phyloP scores from a whole-genome alignment of 176 grass and related monocot genomes.

The Oryza punctata region DNA sequence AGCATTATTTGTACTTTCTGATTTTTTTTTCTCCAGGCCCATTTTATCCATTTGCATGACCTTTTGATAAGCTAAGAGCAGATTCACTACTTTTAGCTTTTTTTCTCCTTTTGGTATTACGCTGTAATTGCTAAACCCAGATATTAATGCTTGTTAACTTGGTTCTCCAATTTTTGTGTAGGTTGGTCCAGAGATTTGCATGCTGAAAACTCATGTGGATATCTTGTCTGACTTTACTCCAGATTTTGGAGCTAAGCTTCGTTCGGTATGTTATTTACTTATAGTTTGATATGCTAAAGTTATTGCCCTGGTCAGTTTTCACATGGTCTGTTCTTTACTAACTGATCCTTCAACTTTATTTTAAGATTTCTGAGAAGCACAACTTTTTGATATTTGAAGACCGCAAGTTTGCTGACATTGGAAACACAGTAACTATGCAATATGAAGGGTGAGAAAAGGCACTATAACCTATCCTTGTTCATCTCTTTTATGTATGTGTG shows the following conservation, averaged over 20 bases:
- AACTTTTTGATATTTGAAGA: constrained; percentile 98
- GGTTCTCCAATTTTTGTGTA: constrained; percentile 29
- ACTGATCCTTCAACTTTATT: not conserved
- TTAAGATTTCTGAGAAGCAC: constrained; percentile 85
- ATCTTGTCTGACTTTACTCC: constrained; percentile 78
- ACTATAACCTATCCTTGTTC: not conserved
- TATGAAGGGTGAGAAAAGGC: constrained; percentile 80
- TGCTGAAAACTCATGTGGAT: constrained; percentile 75
- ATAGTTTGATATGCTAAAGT: not conserved
- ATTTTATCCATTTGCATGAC: not conserved
- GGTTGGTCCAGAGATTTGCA: constrained; percentile 62
- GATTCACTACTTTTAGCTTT: not conserved
- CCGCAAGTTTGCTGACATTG: constrained; percentile 95
- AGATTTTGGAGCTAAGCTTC: constrained; percentile 65
- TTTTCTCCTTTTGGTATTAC: not conserved
- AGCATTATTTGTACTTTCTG: not conserved
- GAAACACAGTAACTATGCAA: constrained; percentile 97
- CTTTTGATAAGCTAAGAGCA: not conserved
- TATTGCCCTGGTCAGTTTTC: not conserved
- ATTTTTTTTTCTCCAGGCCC: not conserved
- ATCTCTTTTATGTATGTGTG: not conserved
- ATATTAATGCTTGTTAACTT: not conserved
- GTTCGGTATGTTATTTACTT: constrained; percentile 41
- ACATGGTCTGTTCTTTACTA: not conserved
- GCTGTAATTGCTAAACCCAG: not conserved